Percentiles rank a stretch among this genome's conserved stretches.
phyloP scores from a whole-genome alignment of 306 rosid genomes.

The Elaeagnus macrophylla region DNA sequence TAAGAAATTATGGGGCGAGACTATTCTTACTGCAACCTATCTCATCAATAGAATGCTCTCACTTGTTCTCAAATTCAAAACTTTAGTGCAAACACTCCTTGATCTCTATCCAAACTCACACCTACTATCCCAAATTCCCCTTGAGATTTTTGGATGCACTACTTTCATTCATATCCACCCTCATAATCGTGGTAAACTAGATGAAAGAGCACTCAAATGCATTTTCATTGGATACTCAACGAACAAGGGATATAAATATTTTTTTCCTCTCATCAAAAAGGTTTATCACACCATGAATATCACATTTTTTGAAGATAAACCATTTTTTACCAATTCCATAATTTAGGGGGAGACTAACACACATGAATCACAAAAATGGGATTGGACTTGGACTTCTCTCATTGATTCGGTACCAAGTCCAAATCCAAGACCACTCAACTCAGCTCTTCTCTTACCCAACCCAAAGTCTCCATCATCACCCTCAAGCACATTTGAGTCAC shows the following conservation, averaged over 20 bases:
- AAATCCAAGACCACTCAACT: not conserved
- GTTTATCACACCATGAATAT: not conserved
- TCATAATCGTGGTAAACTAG: not conserved
- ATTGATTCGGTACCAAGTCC: not conserved
- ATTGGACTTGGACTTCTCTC: not conserved
- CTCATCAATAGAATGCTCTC: no score
- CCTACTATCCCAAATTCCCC: not conserved
- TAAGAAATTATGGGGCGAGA: no score
- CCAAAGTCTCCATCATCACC: not conserved
- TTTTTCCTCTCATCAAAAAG: not conserved
- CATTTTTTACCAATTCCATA: not conserved
- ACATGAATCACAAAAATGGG: not conserved
- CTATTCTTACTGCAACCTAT: no score
- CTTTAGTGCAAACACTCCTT: not conserved
- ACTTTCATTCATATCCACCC: not conserved
- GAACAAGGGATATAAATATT: not conserved
- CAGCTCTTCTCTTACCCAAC: not conserved
- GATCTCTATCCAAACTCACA: not conserved
- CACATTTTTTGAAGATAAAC: not conserved
- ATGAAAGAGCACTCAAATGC: not conserved
- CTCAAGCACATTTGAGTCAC: not conserved
- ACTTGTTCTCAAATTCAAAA: not conserved
- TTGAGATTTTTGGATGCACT: not conserved
- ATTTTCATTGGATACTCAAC: not conserved
- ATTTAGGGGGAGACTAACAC: not conserved